Base-by-base conservation (phyloP, 208 protist genomes). In the Trypanosoma avium region DNA sequence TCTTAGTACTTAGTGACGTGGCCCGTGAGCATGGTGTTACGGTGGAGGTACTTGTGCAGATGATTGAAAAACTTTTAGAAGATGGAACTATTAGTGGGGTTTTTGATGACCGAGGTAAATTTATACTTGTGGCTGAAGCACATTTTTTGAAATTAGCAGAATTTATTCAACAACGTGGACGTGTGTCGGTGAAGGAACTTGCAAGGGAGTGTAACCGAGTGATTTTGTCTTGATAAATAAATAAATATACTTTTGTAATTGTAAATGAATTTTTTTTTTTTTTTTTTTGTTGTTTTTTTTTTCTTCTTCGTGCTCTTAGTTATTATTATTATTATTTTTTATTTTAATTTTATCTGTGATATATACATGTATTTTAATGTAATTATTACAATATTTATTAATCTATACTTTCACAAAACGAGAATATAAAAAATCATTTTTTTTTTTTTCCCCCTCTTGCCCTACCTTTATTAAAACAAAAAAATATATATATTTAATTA, bases 91-190 rank as follows among this genome's bases (percentile, higher is more conserved):
- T 90, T 15, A 77, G 70, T 38, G 83, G 87, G 22, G 83, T 90
- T 1, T 89, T 93, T 61, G 84, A 93, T 62, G 87, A 93, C 22
- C 73, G 84, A n/a, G 84, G 87, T n/a, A 88, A 90, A 73, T 90
- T 83, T 59, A 52, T 90, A 4, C 73, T 89, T 8, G 69, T 93
- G 30, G 62, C 78, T 4, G 75, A 85, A 22, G 61, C 68, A 57
- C 77, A 90, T 42, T 87, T 77, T 42, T 45, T 45, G 13, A 56
- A 73, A 53, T 66, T 93, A 3, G 84, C 83, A 19, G 58, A 76
- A 36, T 90, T 93, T 40, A 73, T 93, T 9, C 35, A 70, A 5
- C 72, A 71, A 46, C 79, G 83, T 19, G 87, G 83, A 0, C 82
- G 84, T 8, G 81, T 93, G 15, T 86, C 82, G 0, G 60, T 93